Evolutionary conservation across 345 rosid genomes (phyloP), one percentile per base, ranked within the genome.

Genomic region (Microcos paniculata): DNA sequence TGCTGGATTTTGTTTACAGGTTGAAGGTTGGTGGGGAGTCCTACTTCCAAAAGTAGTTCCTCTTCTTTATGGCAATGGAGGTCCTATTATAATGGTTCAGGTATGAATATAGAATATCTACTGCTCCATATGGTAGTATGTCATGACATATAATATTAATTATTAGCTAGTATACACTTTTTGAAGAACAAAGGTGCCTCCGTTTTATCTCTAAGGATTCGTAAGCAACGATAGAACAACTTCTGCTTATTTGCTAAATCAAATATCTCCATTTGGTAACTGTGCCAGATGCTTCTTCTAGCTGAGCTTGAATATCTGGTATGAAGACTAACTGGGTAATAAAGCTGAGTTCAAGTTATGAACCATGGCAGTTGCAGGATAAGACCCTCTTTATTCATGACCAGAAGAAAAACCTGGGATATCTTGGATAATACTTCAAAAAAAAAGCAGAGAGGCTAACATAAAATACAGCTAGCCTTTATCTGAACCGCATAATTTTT

Each of bases 31-130:
- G 99, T 95, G 99, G 99, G 87, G 73, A 75, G 75, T 84, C 76
- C 80, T 95, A 51, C 90, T 95, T 31, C 93, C 91, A 0, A 95
- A 87, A 85, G 77, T 92, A 51, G 81, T 79, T 74, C 89, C 93
- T 79, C 81, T 91, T 76, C 94, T 92, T 78, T 92, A 90, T 85
- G 75, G 80, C 62, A 91, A 88, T 71, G 97, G 99, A 18, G 99
- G 99, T 69, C 96, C 99, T 62, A 78, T 95, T 76, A 78, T 90
- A 78, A 95, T 95, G 99, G 88, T 92, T 77, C 99, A 95, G 96
- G 99, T 95, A 84, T 46, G 4, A 61, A 59, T 45, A 18, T 16
- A 9, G 28, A 21, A 11, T 45, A 61, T 14, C 28, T 59, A 24
- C 31, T 61, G 65, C 65, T 24, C 16, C 4, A 30, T 24, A 26